Evolutionary conservation across 78 protist species (phyloP).

Genomic region (Carpediemonas membranifera): DNA sequence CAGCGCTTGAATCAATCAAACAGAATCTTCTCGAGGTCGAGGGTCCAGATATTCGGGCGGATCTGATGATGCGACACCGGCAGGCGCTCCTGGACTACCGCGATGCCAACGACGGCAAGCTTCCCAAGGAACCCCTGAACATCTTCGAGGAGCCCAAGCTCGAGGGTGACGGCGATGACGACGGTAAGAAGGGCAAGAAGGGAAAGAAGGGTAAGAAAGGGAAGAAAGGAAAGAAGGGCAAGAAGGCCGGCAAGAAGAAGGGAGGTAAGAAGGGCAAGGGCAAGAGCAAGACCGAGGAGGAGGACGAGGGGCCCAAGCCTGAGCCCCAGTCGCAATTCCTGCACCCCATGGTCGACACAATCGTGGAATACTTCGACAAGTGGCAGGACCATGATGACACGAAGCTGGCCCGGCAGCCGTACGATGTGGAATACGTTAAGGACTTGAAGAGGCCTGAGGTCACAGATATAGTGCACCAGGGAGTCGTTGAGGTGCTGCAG

Average conservation of each 20-base stretch:
- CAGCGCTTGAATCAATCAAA: slow-evolving; percentile 3
- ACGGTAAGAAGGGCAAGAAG: not conserved
- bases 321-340: not conserved
- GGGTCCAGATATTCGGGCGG: slow-evolving; percentile 34
- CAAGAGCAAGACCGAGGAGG: slow-evolving; percentile 4
- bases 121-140: slow-evolving; percentile 24
- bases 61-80: slow-evolving; percentile 19
- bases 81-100: not conserved
- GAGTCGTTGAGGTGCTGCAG: not conserved
- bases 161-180: not conserved
- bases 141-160: not conserved
- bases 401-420: slow-evolving; percentile 15
- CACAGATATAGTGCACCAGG: slow-evolving; percentile 1
- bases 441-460: slow-evolving; percentile 21
- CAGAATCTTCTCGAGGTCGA: slow-evolving; percentile 24
- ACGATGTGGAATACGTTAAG: slow-evolving; percentile 22
- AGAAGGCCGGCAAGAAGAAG: slow-evolving; percentile 5
- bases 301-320: slow-evolving; percentile 4
- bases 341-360: not conserved
- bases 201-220: not conserved
- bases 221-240: slow-evolving; percentile 1
- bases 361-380: not conserved
- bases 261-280: not conserved
- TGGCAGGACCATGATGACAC: slow-evolving; percentile 31
- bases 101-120: not conserved